phyloP scores from a whole-genome alignment of 2,329 filamentous ascomycete species.

The Nannizzia gypsea region DNA sequence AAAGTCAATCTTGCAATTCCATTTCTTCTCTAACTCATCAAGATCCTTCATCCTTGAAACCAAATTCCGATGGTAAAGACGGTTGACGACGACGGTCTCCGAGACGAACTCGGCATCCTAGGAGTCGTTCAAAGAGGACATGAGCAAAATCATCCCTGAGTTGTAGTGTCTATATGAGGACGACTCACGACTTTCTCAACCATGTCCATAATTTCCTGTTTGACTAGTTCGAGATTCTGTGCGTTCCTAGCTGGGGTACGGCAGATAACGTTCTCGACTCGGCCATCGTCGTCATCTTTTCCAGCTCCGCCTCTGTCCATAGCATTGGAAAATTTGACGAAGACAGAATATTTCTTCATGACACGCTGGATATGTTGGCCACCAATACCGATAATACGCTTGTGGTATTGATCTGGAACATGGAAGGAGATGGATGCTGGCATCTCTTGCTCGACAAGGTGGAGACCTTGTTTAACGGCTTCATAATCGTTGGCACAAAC shows the following conservation, averaged over 20 bases:
- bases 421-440: slow-evolving; percentile 98
- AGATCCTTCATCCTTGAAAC: slow-evolving; percentile 79
- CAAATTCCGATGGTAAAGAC: slow-evolving; percentile 87
- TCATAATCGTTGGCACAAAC: slow-evolving; percentile 88
- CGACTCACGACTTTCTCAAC: slow-evolving; percentile 74
- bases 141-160: slow-evolving; percentile 8
- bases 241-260: slow-evolving; percentile 94
- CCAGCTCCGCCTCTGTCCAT: slow-evolving; percentile 93
- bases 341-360: slow-evolving; percentile 99
- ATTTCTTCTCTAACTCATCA: slow-evolving; percentile 93
- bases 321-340: slow-evolving; percentile 98
- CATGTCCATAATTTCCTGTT: slow-evolving; percentile 99
- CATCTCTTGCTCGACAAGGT: slow-evolving; percentile 96
- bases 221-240: slow-evolving; percentile 90
- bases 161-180: neutral
- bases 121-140: slow-evolving; percentile 1
- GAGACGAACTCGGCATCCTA: slow-evolving; percentile 93
- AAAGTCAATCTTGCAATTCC: slow-evolving; percentile 99
- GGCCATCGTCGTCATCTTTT: slow-evolving; percentile 94
- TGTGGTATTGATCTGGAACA: slow-evolving; percentile 97
- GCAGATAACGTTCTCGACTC: slow-evolving; percentile 98
- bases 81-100: slow-evolving; percentile 85
- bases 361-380: slow-evolving; percentile 98
- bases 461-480: slow-evolving; percentile 82
- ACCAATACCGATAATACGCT: slow-evolving; percentile 96